Conservation (phyloP, 257 asterid genomes). For the Primulina huaijiensis region DNA sequence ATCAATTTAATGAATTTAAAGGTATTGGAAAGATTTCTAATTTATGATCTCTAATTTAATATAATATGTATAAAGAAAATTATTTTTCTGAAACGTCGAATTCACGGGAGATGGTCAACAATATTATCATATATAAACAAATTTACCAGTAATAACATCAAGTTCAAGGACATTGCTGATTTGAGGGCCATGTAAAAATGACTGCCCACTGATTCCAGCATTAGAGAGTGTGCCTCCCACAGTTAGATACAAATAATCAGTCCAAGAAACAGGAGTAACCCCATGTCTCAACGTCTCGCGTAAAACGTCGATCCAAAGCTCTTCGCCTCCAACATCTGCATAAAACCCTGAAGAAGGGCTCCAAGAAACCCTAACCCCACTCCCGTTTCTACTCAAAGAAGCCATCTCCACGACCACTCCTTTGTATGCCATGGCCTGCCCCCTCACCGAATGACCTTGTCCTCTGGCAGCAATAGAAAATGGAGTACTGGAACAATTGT, state of each 20-base stretch:
- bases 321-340: neutral
- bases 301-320: neutral
- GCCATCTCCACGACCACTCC: neutral
- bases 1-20: too few species aligned
- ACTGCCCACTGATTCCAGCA: slow-evolving; percentile 1
- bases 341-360: neutral
- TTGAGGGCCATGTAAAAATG: neutral
- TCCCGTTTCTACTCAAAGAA: neutral
- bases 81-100: too few species aligned
- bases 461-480: neutral
- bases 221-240: neutral
- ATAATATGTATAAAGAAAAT: too few species aligned
- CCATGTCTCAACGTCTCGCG: neutral
- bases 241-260: neutral
- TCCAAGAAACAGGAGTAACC: neutral
- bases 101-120: too few species aligned
- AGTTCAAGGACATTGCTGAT: neutral
- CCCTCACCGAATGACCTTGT: neutral
- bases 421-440: neutral
- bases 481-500: neutral
- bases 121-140: neutral
- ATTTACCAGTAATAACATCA: neutral
- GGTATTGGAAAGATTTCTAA: too few species aligned
- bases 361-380: neutral
- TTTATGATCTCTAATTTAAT: too few species aligned